Evolutionary conservation across 1,139 yeast genomes (phyloP).

Genomic region (Dujonia santamariae): DNA sequence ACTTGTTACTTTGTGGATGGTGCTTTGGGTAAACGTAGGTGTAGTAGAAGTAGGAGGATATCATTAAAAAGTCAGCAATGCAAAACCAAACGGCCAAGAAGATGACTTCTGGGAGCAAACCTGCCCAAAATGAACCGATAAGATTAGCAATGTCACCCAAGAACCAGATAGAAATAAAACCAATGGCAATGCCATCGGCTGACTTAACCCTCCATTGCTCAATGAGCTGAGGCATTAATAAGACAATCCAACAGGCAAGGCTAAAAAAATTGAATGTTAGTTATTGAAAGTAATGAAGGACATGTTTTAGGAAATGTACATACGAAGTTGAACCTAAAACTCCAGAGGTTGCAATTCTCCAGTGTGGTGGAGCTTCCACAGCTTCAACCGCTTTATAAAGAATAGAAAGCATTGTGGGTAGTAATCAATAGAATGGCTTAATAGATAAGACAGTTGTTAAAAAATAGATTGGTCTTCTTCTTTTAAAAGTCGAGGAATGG

Average conservation of each 20-base stretch:
- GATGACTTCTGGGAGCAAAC: conserved; percentile 65
- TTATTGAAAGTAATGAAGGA: conserved; percentile 5
- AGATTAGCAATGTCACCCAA: conserved; percentile 71
- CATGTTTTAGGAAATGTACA: conserved; percentile 13
- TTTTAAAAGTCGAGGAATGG: too few relatives aligned
- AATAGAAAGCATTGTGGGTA: too few relatives aligned
- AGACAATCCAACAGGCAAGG: conserved; percentile 77
- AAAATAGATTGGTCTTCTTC: too few relatives aligned
- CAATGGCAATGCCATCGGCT: conserved; percentile 75
- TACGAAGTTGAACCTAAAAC: conserved; percentile 64
- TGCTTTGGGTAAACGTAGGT: conserved; percentile 40
- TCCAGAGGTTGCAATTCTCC: conserved; percentile 38
- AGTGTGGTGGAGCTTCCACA: neutral
- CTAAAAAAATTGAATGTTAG: conserved; percentile 22
- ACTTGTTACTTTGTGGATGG: conserved; percentile 15
- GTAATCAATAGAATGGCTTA: too few relatives aligned
- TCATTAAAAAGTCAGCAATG: conserved; percentile 62
- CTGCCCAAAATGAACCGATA: conserved; percentile 70
- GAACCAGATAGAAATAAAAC: conserved; percentile 70
- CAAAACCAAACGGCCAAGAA: conserved; percentile 74
- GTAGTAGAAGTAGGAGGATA: conserved; percentile 60
- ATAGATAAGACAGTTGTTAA: too few relatives aligned
- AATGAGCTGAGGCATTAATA: conserved; percentile 72
- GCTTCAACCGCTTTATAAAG: conserved; percentile 2
- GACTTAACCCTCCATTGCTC: conserved; percentile 80